These are phyloP conservation scores for Naganishia onofrii DNA, from an alignment of 768 basidiomycete species.

Conservation along the genomic window DNA sequence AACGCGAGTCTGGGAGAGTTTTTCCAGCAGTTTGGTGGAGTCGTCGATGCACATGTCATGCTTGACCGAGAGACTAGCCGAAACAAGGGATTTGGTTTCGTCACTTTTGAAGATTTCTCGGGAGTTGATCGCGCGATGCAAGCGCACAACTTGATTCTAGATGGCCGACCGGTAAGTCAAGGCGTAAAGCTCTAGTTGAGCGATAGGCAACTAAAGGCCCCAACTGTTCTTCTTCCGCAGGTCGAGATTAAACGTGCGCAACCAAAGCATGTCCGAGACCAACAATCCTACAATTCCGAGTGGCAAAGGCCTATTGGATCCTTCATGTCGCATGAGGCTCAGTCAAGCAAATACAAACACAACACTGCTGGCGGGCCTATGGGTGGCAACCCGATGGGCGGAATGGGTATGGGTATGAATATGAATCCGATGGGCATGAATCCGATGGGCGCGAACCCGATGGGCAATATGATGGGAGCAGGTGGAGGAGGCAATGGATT, in stretches of 20 bases:
- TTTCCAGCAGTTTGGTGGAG: slow-evolving; percentile 89
- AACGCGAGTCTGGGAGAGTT: slow-evolving; percentile 89
- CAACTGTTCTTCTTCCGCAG: slow-evolving; percentile 54
- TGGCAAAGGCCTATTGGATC: slow-evolving; percentile 67
- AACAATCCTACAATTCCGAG: slow-evolving; percentile 38
- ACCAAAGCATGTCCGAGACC: slow-evolving; percentile 60
- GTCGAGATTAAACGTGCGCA: slow-evolving; percentile 97
- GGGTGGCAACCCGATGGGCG: slow-evolving; percentile 30
- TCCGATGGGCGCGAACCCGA: slow-evolving; percentile 31
- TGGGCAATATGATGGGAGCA: slow-evolving; percentile 34
- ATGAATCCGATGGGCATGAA: slow-evolving; percentile 32
- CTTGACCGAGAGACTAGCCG: slow-evolving; percentile 90
- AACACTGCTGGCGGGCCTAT: slow-evolving; percentile 1
- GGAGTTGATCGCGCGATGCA: slow-evolving; percentile 84
- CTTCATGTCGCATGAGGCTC: slow-evolving; percentile 56
- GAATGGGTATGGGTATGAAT: slow-evolving; percentile 25
- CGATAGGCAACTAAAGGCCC: neutral
- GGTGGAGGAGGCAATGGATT: slow-evolving; percentile 55
- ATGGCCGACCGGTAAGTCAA: slow-evolving; percentile 83
- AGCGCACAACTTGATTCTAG: slow-evolving; percentile 83
- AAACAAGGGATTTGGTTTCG: slow-evolving; percentile 48
- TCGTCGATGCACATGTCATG: slow-evolving; percentile 98
- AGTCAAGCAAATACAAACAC: slow-evolving; percentile 28
- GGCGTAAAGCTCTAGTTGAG: too few relatives aligned
- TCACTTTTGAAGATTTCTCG: slow-evolving; percentile 84